Evolutionary conservation across 345 rosid genomes (phyloP), one percentile per base, ranked within the genome.

Genomic region (Bruguiera sexangula): DNA sequence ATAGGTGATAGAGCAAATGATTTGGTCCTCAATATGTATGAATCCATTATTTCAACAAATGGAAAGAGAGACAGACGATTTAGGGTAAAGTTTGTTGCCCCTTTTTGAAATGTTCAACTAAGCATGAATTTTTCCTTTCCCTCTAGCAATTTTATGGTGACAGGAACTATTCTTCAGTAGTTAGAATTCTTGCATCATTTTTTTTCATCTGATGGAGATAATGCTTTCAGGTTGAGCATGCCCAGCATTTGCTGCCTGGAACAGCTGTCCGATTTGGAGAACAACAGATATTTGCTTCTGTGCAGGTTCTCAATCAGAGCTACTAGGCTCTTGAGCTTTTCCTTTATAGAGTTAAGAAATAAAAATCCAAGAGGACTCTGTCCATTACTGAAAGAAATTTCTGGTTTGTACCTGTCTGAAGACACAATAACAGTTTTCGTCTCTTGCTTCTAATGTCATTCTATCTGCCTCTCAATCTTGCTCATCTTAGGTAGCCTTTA

Each of bases 1-100:
- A 89, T 89, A 68, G 98, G 98, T 39, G 97, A 91, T 79, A 91
- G 66, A 81, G 97, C 97, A 62, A 94, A 87, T 75, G 93, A 89
- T 80, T 65, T 87, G 80, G 68, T 89, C 61, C 85, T 91, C 60
- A 90, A 89, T 70, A 79, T 88, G 75, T 88, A 88, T 46, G 77
- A 87, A 71, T 82, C 87, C 0, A 85, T 85, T 37, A 83, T 76
- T 65, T 83, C 82, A 50, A 75, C 80, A 50, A 88, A 84, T 75
- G 98, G 97, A 80, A 80, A 70, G 73, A 78, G 93, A 20, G 95
- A 91, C 79, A 79, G 93, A 74, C 89, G 96, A 82, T 85, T 89
- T 69, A 81, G 95, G 95, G 98, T 93, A 78, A 81, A 46, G 79
- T 43, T 72, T 77, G 21, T 66, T 69, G 76, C 69, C 64, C 51